Base-by-base conservation (phyloP, 2,329 filamentous ascomycete species). In the Knufia petricola region DNA sequence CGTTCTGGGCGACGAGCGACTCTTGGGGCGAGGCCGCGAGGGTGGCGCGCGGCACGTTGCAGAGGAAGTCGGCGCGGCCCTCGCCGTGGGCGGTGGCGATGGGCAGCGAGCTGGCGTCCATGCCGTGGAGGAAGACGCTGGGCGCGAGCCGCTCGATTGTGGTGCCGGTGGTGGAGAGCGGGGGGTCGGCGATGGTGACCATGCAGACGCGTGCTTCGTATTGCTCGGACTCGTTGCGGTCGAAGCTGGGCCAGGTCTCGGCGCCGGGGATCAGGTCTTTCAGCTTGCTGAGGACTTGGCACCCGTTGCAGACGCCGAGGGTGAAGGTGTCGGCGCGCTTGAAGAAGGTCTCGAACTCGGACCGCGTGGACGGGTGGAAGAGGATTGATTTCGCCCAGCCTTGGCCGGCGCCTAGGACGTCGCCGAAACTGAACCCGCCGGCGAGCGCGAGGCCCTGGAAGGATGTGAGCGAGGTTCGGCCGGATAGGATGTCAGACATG, bases 311-410 rank as follows among this genome's bases (percentile, higher is more conserved):
- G 28, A 96, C 87, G 59, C 92, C 92, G 1, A 98, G 76, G 0
- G 87, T 76, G 66, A 98, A 96, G 0, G 92, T 96, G 63, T 95
- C 87, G 3, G 82, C 78, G 24, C 92, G 80, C 56, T 81, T 76
- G 70, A 96, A 96, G 76, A 95, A 96, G 42, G 72, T 68, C 60
- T 84, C 73, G 69, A 96, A 95, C 58, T 90, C 85, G 50, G 76
- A 74, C 36, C 88, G 80, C 36, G 83, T 82, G 50, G 83, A 71
- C 20, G 77, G 77, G 68, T 96, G 87, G 65, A 94, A 78, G 15
- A 96, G 77, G 32, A 96, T 88, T 1, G 85, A 90, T 68, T 94
- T 89, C 3, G 92, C 87, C 92, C 92, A 98, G 37, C 92, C 92
- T 60, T 90, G 85, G 46, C 92, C 92, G n/a, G 92, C 92, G 51